These are phyloP conservation scores for Polytrichum commune DNA, from an alignment of 225 moss, liverwort and hornwort genomes.

Conservation along the genomic window DNA sequence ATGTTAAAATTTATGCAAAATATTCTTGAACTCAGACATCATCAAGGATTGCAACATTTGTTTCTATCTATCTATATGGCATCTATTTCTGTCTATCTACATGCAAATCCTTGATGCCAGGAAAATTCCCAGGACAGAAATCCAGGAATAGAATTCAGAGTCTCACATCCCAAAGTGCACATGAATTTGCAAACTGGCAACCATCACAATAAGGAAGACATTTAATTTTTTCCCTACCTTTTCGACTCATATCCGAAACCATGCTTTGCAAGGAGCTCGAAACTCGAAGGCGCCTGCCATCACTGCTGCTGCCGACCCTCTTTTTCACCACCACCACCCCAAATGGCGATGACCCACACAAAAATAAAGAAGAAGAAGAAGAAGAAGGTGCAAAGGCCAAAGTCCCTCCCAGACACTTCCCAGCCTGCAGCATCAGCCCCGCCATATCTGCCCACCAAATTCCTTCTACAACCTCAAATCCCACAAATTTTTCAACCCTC, in stretches of 20 bases:
- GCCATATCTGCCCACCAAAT: slow-evolving; percentile 25
- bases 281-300: slow-evolving; percentile 15
- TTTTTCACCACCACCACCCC: background rate
- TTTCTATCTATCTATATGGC: too few relatives aligned
- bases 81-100: too few relatives aligned
- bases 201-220: background rate
- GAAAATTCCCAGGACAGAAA: too few relatives aligned
- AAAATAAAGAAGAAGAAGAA: slow-evolving; percentile 17
- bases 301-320: slow-evolving; percentile 2
- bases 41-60: too few relatives aligned
- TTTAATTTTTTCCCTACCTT: slow-evolving; percentile 38
- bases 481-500: too few relatives aligned
- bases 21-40: too few relatives aligned
- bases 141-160: too few relatives aligned
- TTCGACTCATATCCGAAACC: slow-evolving; percentile 88
- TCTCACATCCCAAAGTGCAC: too few relatives aligned
- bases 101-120: too few relatives aligned
- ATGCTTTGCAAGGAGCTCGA: slow-evolving; percentile 64
- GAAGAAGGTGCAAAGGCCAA: slow-evolving; percentile 20
- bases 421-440: slow-evolving; percentile 39
- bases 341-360: slow-evolving; percentile 1
- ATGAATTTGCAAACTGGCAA: background rate
- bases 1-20: too few relatives aligned
- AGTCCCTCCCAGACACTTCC: slow-evolving; percentile 7
- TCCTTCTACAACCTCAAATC: too few relatives aligned